These are phyloP conservation scores for Allantophomopsis lycopodina DNA, from an alignment of 2,329 filamentous ascomycete species.

Conservation along the genomic window DNA sequence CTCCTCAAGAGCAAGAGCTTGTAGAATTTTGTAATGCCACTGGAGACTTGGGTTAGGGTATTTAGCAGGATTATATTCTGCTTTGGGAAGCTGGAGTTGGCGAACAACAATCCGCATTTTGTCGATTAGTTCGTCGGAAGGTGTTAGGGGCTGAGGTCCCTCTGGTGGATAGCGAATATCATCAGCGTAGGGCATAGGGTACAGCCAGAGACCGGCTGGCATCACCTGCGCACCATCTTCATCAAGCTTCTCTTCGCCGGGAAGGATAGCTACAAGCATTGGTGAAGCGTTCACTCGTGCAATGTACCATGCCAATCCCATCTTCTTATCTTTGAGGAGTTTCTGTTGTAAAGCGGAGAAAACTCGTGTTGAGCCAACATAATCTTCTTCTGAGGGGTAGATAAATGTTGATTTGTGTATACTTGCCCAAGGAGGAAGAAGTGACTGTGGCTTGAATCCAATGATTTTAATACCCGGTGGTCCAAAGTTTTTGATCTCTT, in stretches of 20 bases:
- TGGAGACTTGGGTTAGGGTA: slow-evolving; percentile 90
- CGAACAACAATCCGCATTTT: slow-evolving; percentile 73
- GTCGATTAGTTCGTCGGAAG: slow-evolving; percentile 62
- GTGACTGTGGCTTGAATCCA: slow-evolving; percentile 74
- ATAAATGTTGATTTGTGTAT: slow-evolving; percentile 82
- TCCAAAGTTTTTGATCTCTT: slow-evolving; percentile 65
- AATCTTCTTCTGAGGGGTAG: slow-evolving; percentile 84
- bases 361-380: slow-evolving; percentile 79
- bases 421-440: slow-evolving; percentile 72
- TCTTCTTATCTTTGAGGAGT: slow-evolving; percentile 62
- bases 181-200: slow-evolving; percentile 78
- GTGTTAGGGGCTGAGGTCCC: slow-evolving; percentile 33
- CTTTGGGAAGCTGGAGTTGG: slow-evolving; percentile 74
- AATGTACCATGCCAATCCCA: slow-evolving; percentile 84
- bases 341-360: slow-evolving; percentile 89
- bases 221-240: slow-evolving; percentile 53
- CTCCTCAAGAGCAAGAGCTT: slow-evolving; percentile 83
- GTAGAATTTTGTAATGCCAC: slow-evolving; percentile 94
- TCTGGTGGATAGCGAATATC: slow-evolving; percentile 70
- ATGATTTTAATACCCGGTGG: slow-evolving; percentile 75
- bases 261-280: slow-evolving; percentile 66
- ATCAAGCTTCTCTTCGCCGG: slow-evolving; percentile 53
- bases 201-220: slow-evolving; percentile 78
- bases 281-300: slow-evolving; percentile 70
- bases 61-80: slow-evolving; percentile 66